These are phyloP conservation scores for Castanospermum australe DNA, from an alignment of 306 rosid species.

Conservation along the genomic window DNA sequence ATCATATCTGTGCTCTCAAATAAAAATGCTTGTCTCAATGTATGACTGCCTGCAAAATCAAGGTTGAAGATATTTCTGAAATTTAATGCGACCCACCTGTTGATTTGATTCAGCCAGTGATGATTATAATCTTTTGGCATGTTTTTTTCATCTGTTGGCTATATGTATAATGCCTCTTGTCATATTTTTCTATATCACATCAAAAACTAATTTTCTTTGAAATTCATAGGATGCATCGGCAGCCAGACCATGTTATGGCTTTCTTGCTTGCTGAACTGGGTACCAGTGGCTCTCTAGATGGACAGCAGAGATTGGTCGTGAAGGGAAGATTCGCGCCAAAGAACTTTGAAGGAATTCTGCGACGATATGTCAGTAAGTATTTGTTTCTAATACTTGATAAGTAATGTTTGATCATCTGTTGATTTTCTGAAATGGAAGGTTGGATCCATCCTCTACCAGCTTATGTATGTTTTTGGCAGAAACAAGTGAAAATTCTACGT, in stretches of 20 bases:
- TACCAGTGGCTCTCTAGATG: slow-evolving; percentile 96
- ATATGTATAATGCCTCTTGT: neutral
- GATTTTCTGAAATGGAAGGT: neutral
- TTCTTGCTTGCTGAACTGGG: slow-evolving; percentile 96
- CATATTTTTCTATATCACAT: neutral
- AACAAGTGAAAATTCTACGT: too few species aligned
- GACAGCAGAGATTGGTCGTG: slow-evolving; percentile 91
- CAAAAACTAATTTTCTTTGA: neutral
- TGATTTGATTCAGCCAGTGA: neutral
- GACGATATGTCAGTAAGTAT: slow-evolving; percentile 90
- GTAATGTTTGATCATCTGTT: neutral
- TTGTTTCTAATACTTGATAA: neutral
- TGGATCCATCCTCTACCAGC: neutral
- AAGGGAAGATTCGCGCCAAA: slow-evolving; percentile 98
- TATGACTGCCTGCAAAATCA: neutral
- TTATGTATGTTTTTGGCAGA: neutral
- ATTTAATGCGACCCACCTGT: neutral
- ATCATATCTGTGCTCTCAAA: neutral
- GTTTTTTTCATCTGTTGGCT: neutral
- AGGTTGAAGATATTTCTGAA: neutral
- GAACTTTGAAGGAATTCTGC: slow-evolving; percentile 91
- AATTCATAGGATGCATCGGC: slow-evolving; percentile 76
- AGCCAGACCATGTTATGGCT: slow-evolving; percentile 95
- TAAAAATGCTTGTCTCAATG: neutral
- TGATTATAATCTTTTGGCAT: neutral